Conservation (phyloP, 2,329 filamentous ascomycete genomes). For the Neofusicoccum ribis region DNA sequence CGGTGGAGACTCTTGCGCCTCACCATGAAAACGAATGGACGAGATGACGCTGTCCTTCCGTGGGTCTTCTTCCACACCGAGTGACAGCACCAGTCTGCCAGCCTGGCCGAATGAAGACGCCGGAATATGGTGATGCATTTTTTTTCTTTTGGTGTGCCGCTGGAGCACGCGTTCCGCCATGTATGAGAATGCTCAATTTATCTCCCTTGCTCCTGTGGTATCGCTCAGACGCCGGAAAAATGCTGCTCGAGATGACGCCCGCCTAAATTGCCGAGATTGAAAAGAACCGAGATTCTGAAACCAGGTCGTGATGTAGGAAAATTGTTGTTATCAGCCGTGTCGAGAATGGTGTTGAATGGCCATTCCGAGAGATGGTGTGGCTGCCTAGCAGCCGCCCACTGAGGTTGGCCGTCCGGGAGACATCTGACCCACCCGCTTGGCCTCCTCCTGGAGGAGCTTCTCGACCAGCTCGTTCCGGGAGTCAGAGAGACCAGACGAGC, state of each 20-base stretch:
- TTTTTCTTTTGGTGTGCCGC: not conserved
- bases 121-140: not conserved
- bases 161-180: not conserved
- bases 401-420: constrained; percentile 11
- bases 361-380: not conserved
- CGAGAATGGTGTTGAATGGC: not conserved
- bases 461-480: constrained; percentile 46
- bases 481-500: constrained; percentile 24
- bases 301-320: not conserved
- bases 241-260: constrained; percentile 12
- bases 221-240: constrained; percentile 13
- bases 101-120: not conserved
- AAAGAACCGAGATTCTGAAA: not conserved
- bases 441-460: constrained; percentile 49
- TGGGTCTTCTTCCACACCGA: not conserved
- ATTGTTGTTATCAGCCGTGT: not conserved
- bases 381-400: constrained; percentile 12
- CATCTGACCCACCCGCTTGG: constrained; percentile 37
- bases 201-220: constrained; percentile 7
- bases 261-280: constrained; percentile 5
- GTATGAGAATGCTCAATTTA: constrained; percentile 11
- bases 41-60: not conserved
- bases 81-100: not conserved
- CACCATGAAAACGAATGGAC: not conserved
- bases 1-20: not conserved